Percentiles rank a stretch among this genome's conserved stretches.
Evolutionary conservation across 108 stramenopile genomes (phyloP).

Genomic region (Pseudonitzschia multistriata): DNA sequence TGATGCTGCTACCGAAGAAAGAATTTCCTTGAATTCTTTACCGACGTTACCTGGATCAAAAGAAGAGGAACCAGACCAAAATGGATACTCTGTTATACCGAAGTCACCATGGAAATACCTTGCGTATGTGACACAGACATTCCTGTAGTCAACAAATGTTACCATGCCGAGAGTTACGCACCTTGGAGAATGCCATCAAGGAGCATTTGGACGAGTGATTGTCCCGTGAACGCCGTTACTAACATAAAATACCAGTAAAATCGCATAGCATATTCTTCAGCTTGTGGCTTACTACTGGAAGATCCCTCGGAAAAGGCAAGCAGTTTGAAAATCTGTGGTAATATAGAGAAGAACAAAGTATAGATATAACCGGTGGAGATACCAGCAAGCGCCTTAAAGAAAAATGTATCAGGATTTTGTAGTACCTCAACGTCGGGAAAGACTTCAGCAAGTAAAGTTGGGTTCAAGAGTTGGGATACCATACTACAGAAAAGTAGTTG

Average conservation of each 20-base stretch:
- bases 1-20: slow-evolving; percentile 18
- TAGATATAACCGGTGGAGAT: slow-evolving; percentile 29
- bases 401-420: slow-evolving; percentile 21
- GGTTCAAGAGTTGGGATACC: slow-evolving; percentile 20
- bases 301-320: slow-evolving; percentile 78
- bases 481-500: background rate
- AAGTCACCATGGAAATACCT: too few relatives aligned
- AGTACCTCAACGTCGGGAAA: slow-evolving; percentile 18
- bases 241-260: slow-evolving; percentile 90
- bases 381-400: slow-evolving; percentile 27
- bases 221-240: slow-evolving; percentile 74
- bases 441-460: background rate
- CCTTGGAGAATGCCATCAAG: slow-evolving; percentile 51
- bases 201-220: slow-evolving; percentile 59
- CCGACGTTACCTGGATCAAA: slow-evolving; percentile 1
- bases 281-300: slow-evolving; percentile 58
- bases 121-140: too few relatives aligned
- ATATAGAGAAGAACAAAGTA: slow-evolving; percentile 37
- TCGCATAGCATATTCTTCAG: slow-evolving; percentile 63
- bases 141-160: too few relatives aligned
- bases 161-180: background rate
- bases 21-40: slow-evolving; percentile 19
- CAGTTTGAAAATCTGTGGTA: slow-evolving; percentile 84
- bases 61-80: background rate
- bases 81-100: too few relatives aligned